phyloP scores from a whole-genome alignment of 192 early-diverging fungal species.

The Phycomyces nitens region DNA sequence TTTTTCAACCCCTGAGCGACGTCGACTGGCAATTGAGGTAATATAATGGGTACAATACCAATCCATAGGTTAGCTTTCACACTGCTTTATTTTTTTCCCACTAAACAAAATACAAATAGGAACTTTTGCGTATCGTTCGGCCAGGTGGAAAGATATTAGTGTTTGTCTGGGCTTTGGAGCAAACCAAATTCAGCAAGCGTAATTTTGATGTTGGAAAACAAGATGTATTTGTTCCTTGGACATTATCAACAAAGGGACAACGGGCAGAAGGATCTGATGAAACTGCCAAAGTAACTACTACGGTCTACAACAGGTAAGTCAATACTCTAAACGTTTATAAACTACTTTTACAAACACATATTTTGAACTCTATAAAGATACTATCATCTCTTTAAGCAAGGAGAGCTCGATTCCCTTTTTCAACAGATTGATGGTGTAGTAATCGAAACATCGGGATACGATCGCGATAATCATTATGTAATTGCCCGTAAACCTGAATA shows the following conservation, averaged over 20 bases:
- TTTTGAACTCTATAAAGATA: conserved; percentile 51
- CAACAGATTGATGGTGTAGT: conserved; percentile 43
- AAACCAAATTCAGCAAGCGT: conserved; percentile 64
- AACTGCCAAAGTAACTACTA: conserved; percentile 16
- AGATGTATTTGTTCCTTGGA: conserved; percentile 95
- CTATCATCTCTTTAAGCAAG: conserved; percentile 88
- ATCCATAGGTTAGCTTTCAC: too few relatives aligned
- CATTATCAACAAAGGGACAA: conserved; percentile 52
- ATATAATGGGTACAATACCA: too few relatives aligned
- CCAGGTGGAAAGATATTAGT: conserved; percentile 71
- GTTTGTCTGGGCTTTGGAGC: conserved; percentile 98
- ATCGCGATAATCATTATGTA: conserved; percentile 94
- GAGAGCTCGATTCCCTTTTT: conserved; percentile 78
- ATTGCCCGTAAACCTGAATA: conserved; percentile 39
- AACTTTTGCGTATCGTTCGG: conserved; percentile 73
- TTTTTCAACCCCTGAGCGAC: conserved; percentile 74
- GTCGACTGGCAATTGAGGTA: conserved; percentile 65
- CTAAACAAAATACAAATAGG: conserved; percentile 28
- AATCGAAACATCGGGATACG: conserved; percentile 78
- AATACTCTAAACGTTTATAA: too few relatives aligned
- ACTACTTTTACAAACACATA: too few relatives aligned
- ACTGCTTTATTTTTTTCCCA: background rate
- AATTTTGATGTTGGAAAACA: conserved; percentile 76
- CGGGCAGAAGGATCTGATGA: conserved; percentile 29
- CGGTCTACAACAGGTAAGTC: conserved; percentile 50